These are phyloP conservation scores for Ceratocystis diversiconidia DNA, from an alignment of 2,329 filamentous ascomycete species.

Conservation along the genomic window DNA sequence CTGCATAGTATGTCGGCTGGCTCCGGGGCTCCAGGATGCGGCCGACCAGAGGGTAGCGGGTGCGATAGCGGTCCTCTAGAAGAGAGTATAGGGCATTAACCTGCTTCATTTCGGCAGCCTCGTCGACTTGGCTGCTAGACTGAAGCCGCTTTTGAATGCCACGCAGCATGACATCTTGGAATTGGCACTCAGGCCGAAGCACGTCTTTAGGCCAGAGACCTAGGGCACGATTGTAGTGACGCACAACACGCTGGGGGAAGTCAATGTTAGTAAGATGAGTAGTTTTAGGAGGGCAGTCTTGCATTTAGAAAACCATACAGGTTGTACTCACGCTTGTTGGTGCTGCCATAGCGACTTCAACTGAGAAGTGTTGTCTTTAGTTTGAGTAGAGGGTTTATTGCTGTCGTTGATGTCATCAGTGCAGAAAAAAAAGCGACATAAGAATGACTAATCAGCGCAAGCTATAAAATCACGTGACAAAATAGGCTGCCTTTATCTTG, in stretches of 20 bases:
- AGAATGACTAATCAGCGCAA: background rate
- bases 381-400: too few species aligned
- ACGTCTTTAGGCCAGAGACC: conserved; percentile 49
- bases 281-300: too few species aligned
- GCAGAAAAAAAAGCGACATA: background rate
- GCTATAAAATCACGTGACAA: background rate
- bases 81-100: conserved; percentile 46
- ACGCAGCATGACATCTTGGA: conserved; percentile 38
- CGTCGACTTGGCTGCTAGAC: conserved; percentile 16
- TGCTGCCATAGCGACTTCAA: conserved; percentile 19
- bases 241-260: conserved; percentile 12
- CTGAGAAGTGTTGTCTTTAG: background rate
- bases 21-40: conserved; percentile 41
- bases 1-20: conserved; percentile 49
- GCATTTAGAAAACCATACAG: too few species aligned
- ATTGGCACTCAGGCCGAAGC: conserved; percentile 47
- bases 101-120: conserved; percentile 26
- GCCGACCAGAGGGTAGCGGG: conserved; percentile 19
- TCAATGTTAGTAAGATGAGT: background rate
- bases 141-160: conserved; percentile 22
- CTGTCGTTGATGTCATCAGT: background rate
- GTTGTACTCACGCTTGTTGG: conserved; percentile 20
- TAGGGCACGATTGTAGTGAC: conserved; percentile 37
- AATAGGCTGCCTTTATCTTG: background rate
- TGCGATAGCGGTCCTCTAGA: conserved; percentile 44